Conservation (phyloP, 306 rosid species). For the Hippophae gyantsensis region DNA sequence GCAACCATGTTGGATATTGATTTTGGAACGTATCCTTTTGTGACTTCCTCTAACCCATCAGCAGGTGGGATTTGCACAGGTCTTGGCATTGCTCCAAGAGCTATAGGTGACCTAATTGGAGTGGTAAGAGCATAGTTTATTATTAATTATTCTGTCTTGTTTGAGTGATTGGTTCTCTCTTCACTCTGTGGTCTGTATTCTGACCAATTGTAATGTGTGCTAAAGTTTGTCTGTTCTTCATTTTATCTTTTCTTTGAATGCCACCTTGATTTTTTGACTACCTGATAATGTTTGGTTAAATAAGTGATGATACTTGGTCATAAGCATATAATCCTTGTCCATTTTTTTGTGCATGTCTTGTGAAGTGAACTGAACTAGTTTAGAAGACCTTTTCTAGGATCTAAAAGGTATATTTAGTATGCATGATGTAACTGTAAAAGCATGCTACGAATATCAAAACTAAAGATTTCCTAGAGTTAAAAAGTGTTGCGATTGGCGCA, state of each 20-base stretch:
- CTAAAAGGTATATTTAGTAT: no score
- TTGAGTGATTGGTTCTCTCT: neutral
- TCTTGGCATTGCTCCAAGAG: conserved; percentile 91
- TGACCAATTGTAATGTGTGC: neutral
- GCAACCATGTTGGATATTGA: conserved; percentile 94
- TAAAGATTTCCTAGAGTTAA: no score
- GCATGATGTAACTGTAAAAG: no score
- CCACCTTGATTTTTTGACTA: no score
- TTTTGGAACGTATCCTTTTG: conserved; percentile 96
- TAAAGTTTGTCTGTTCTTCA: neutral
- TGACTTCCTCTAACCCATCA: conserved; percentile 95
- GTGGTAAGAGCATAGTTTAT: conserved; percentile 53
- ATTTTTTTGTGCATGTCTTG: no score
- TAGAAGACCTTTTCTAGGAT: no score
- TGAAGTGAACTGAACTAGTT: no score
- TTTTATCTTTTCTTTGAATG: no score
- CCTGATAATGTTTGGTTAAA: no score
- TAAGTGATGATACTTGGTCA: no score
- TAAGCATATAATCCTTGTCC: no score
- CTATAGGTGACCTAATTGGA: conserved; percentile 85
- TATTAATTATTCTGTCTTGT: neutral
- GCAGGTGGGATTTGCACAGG: conserved; percentile 98
- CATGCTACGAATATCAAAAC: no score
- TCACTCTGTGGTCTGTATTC: neutral
- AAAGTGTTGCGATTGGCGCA: neutral